Evolutionary conservation across 441 rosid genomes (phyloP).

Genomic region (Gossypium gossypioides): DNA sequence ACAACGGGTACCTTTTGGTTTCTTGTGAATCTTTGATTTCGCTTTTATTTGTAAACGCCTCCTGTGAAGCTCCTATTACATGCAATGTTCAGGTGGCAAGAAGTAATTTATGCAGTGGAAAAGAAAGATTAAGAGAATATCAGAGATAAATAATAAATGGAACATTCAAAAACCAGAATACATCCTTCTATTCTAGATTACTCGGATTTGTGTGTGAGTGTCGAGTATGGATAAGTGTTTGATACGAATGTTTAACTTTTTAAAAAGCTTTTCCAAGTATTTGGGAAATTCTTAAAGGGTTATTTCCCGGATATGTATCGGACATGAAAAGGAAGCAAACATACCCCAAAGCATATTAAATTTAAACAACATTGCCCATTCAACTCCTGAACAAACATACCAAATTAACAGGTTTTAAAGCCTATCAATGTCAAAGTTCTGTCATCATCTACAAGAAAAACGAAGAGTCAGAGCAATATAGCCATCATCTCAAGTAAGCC

Average conservation of each 20-base stretch:
- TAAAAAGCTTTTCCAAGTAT: neutral
- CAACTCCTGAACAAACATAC: neutral
- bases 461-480: neutral
- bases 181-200: neutral
- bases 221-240: neutral
- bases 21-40: slow-evolving; percentile 38
- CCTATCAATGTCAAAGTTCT: neutral
- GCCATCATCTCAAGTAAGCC: slow-evolving; percentile 6
- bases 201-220: neutral
- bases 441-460: neutral
- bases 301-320: neutral
- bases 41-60: slow-evolving; percentile 55
- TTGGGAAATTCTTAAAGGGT: neutral
- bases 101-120: neutral
- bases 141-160: neutral
- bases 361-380: neutral
- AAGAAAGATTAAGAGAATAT: neutral
- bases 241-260: neutral
- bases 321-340: neutral
- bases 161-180: neutral
- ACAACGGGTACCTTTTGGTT: slow-evolving; percentile 26
- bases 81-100: neutral
- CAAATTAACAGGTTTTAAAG: neutral
- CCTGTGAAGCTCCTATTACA: slow-evolving; percentile 52
- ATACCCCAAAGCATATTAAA: neutral